Evolutionary conservation across 2,329 filamentous ascomycete species (phyloP).

Genomic region (Colletotrichum orbiculare): DNA sequence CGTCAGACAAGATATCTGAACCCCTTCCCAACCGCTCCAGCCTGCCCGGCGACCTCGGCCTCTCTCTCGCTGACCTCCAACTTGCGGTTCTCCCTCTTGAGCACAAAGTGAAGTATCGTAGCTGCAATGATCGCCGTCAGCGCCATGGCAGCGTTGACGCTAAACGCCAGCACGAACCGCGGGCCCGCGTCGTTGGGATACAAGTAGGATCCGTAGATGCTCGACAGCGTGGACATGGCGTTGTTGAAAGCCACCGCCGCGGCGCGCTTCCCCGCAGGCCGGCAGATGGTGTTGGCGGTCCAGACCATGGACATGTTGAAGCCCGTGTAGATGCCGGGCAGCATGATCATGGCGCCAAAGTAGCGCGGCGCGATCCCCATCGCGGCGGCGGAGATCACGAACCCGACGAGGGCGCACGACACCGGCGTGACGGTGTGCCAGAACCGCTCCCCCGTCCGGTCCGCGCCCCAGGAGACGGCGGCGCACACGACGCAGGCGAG

Average conservation of each 20-base stretch:
- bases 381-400: slow-evolving; percentile 29
- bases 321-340: slow-evolving; percentile 40
- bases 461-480: slow-evolving; percentile 28
- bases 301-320: slow-evolving; percentile 42
- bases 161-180: slow-evolving; percentile 41
- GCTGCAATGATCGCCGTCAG: slow-evolving; percentile 39
- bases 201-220: slow-evolving; percentile 42
- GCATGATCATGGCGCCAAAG: slow-evolving; percentile 40
- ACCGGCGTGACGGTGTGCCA: slow-evolving; percentile 34
- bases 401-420: slow-evolving; percentile 29
- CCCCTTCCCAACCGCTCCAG: slow-evolving; percentile 23
- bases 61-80: slow-evolving; percentile 38
- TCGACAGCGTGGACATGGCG: slow-evolving; percentile 39
- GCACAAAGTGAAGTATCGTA: slow-evolving; percentile 38
- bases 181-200: slow-evolving; percentile 40
- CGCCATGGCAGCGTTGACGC: slow-evolving; percentile 41
- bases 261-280: slow-evolving; percentile 38
- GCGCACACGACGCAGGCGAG: slow-evolving; percentile 49
- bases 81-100: slow-evolving; percentile 40
- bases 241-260: slow-evolving; percentile 41
- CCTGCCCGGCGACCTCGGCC: slow-evolving; percentile 27
- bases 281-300: slow-evolving; percentile 40
- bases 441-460: slow-evolving; percentile 31
- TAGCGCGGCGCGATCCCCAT: slow-evolving; percentile 26
- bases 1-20: slow-evolving; percentile 36